Base-by-base conservation (phyloP, 176 grass and related monocot genomes). In the Oryza meyeriana region DNA sequence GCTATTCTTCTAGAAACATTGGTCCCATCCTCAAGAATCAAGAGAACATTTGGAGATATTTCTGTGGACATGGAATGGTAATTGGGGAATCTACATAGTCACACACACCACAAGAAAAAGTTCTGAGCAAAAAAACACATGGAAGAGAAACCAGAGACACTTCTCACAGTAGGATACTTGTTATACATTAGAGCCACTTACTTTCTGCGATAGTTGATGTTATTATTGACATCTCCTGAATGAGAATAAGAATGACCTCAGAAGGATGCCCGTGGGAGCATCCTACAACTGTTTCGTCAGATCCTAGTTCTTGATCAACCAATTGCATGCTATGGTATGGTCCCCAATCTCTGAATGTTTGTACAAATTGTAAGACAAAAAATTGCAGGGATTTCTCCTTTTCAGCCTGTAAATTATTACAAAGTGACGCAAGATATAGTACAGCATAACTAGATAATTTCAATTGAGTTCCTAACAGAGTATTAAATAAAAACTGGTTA, bases 311-410 rank as follows among this genome's bases (percentile, higher is more conserved):
- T 74, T 65, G 76, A 40, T 64, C 75, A 64, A 70, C 38, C 64
- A 84, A 81, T 64, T 88, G 64, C 32, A 85, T 90, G 26, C 66
- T 68, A 73, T 78, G 62, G n/a, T 22, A 76, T 77, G 90, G 95
- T 24, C 79, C 86, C 95, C 95, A 98, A 44, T 94, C 93, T 84
- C 85, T 92, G 55, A 92, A 98, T 86, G 88, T 94, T 83, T 98
- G 81, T 84, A 94, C 79, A 78, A 98, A 93, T 70, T 86, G 84
- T 35, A 89, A 84, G 69, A 93, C 74, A 84, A 98, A 98, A 83
- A 76, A n/a, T 81, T 98, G 92, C 55, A 98, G 81, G 22, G 80
- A 87, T 84, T 94, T 93, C 79, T 87, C 89, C 79, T 89, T 98
- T 83, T 98, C 92, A 26, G 63, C 89, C 95, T 98, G 89, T 80